Evolutionary conservation across 768 basidiomycete species (phyloP).

Genomic region (Termitomyces sp.): DNA sequence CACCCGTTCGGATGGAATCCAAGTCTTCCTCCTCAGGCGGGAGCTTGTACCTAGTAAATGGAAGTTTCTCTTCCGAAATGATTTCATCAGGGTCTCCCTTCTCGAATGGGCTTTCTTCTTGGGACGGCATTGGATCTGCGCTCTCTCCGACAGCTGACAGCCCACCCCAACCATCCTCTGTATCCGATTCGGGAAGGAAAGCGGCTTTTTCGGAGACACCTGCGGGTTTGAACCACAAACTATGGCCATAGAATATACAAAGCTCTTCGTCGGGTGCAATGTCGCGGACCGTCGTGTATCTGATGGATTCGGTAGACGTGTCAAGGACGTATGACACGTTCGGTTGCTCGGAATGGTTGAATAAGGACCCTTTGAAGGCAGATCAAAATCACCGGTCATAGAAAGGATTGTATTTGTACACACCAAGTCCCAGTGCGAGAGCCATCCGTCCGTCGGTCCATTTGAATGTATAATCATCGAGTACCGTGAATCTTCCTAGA

Average conservation of each 20-base stretch:
- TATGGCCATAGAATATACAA: constrained; percentile 73
- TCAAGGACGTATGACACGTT: constrained; percentile 69
- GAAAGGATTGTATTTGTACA: background rate
- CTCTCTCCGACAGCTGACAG: constrained; percentile 25
- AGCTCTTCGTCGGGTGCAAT: constrained; percentile 67
- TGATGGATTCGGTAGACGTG: constrained; percentile 50
- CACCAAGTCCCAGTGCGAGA: constrained; percentile 75
- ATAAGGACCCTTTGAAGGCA: constrained; percentile 59
- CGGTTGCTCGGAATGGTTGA: constrained; percentile 71
- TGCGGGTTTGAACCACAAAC: constrained; percentile 59
- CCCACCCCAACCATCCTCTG: constrained; percentile 46
- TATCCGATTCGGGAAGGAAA: constrained; percentile 5
- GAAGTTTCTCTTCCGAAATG: constrained; percentile 55
- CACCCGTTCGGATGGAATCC: constrained; percentile 54
- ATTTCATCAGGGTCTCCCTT: constrained; percentile 41
- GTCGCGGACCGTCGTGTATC: constrained; percentile 51
- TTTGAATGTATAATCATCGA: constrained; percentile 75
- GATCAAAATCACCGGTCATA: too few relatives aligned
- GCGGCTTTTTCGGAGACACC: constrained; percentile 11
- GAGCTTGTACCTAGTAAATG: constrained; percentile 60
- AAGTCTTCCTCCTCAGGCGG: constrained; percentile 62
- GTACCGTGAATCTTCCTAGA: constrained; percentile 47
- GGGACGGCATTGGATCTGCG: constrained; percentile 8
- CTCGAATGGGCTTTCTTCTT: constrained; percentile 24
- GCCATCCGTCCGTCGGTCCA: constrained; percentile 78